phyloP scores from a whole-genome alignment of 1,139 yeast genomes.

The Debaryomyces robertsiae region DNA sequence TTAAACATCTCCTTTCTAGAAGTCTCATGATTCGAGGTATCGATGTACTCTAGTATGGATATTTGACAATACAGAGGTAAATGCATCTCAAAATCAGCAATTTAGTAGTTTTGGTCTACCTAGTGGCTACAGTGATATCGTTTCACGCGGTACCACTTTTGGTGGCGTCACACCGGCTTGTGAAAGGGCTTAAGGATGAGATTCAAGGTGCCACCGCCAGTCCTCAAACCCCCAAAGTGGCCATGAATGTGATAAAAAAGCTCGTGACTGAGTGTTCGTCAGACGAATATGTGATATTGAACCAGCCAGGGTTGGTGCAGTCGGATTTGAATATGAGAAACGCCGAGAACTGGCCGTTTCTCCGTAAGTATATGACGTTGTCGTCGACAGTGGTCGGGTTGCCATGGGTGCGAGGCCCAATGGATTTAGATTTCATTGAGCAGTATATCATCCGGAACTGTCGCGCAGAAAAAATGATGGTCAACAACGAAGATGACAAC shows the following conservation, averaged over 20 bases:
- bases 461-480: conserved; percentile 44
- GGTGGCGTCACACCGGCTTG: conserved; percentile 47
- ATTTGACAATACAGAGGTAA: no score
- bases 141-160: conserved; percentile 37
- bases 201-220: conserved; percentile 21
- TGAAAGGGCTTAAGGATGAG: conserved; percentile 33
- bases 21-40: no score
- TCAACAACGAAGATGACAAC: conserved; percentile 42
- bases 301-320: conserved; percentile 67
- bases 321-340: conserved; percentile 53
- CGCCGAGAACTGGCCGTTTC: conserved; percentile 50
- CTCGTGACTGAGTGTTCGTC: conserved; percentile 64
- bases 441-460: conserved; percentile 48
- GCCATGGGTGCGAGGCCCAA: conserved; percentile 50
- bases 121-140: conserved; percentile 8
- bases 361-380: conserved; percentile 56
- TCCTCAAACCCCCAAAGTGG: conserved; percentile 29
- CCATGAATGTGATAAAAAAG: conserved; percentile 49
- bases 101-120: neutral
- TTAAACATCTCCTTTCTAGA: no score
- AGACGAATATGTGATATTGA: conserved; percentile 67
- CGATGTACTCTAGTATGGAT: no score
- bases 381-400: conserved; percentile 67
- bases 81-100: no score
- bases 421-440: conserved; percentile 53